Conservation (phyloP, 176 grass and related monocot genomes). For the Chrysopogon serrulatus region DNA sequence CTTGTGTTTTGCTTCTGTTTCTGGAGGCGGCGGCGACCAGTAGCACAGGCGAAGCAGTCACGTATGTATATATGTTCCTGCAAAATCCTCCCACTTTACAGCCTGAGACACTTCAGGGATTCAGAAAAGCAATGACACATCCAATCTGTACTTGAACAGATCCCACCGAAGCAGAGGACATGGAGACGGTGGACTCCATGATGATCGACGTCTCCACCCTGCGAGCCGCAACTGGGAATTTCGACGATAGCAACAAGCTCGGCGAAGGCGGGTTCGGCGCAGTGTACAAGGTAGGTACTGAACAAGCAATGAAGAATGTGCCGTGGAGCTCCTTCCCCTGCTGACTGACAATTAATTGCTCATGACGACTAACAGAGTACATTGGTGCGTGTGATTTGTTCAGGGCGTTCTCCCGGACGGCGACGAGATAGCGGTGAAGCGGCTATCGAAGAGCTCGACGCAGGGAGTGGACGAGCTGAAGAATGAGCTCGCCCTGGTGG, state of each 20-base stretch:
- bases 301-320: neutral
- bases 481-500: constrained; percentile 22
- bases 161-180: neutral
- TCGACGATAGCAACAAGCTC: constrained; percentile 40
- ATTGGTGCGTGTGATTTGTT: neutral
- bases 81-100: neutral
- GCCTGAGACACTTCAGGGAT: neutral
- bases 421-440: constrained; percentile 31
- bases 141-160: neutral
- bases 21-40: neutral
- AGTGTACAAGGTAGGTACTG: constrained; percentile 50
- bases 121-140: neutral
- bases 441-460: constrained; percentile 11
- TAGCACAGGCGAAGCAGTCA: neutral
- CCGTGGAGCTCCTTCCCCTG: neutral
- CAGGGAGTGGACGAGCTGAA: constrained; percentile 28
- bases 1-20: constrained; percentile 19
- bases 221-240: constrained; percentile 26
- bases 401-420: constrained; percentile 28
- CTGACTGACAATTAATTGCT: neutral
- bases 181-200: constrained; percentile 22
- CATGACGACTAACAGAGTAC: neutral
- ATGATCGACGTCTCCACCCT: constrained; percentile 35
- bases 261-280: constrained; percentile 42
- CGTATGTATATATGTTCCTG: constrained; percentile 31